Base-by-base conservation (phyloP, 371 early-diverging fungal species). In the Synchytrium microbalum region DNA sequence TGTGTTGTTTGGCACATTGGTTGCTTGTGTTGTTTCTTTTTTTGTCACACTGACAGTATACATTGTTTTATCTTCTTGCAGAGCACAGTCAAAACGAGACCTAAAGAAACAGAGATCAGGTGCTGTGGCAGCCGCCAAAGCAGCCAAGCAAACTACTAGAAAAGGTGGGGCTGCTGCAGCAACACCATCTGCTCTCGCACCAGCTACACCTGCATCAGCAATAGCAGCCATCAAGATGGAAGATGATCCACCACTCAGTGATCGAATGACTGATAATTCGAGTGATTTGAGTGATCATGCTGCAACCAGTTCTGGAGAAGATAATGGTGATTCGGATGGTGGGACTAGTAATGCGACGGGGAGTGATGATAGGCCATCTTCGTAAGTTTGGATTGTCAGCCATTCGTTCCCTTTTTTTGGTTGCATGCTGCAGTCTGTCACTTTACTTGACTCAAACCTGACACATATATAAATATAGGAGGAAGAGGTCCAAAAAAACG, bases 401-500 rank as follows among this genome's bases (percentile, higher is more conserved):
- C 64, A 31, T 54, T 23, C 38, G 60, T 5, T 60, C 25, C 3
- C n/a, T 26, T 19, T 33, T 58, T n/a, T 59, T 59, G 32, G 51
- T 51, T 67, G 27, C 59, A n/a, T n/a, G n/a, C n/a, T n/a, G 51
- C 23, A 51, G 23, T 51, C 23, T 51, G 51, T 51, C 14, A 14
- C 23, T 51, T 51, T 51, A 14, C 23, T 51, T 51, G 14, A 14
- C 23, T 51, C 51, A 14, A 14, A 51, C 51, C 14, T 14, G 51
- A 51, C 14, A 23, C 51, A 51, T 51, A 51, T 14, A 51, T 14
- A 51, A 19, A 38, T 10, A 38, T 38, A 28, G 13, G 65, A 73
- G 57, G 67, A 71, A 33, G 59, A 56, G 29, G 53, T 60, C 23
- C 32, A 58, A 32, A 59, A 54, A 33, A 67, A 68, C 46, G 61